A percentile compares a stretch with the other conserved stretches of the same genome.
Conservation (phyloP, 768 basidiomycete species). For the Tricholoma furcatifolium region DNA sequence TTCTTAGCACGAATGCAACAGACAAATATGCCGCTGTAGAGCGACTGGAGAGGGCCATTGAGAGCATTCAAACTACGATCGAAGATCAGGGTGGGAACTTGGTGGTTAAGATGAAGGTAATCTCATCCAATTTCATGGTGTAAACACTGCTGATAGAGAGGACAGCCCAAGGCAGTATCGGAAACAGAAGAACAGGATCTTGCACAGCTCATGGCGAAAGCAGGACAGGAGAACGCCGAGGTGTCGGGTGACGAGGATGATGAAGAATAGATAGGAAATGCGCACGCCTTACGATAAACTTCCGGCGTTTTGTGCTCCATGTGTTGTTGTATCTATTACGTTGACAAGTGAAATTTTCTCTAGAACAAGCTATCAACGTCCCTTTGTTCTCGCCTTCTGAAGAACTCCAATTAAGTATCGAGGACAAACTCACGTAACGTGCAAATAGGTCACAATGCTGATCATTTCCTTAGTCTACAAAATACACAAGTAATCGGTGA, state of each 20-base stretch:
- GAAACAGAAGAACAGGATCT: constrained; percentile 98
- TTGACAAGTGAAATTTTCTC: too few relatives aligned
- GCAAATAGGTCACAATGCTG: too few relatives aligned
- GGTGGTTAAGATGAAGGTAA: constrained; percentile 95
- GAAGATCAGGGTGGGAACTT: constrained; percentile 83
- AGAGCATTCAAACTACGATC: constrained; percentile 83
- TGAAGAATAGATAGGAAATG: constrained; percentile 40
- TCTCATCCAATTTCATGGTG: constrained; percentile 8
- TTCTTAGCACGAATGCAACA: constrained; percentile 92
- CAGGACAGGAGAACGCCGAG: constrained; percentile 90
- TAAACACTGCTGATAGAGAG: background rate
- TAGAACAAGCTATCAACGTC: too few relatives aligned
- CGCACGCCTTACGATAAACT: too few relatives aligned
- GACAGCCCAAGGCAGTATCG: constrained; percentile 93
- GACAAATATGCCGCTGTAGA: constrained; percentile 97
- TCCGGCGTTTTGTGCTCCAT: too few relatives aligned
- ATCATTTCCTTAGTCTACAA: too few relatives aligned
- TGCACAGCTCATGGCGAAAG: constrained; percentile 95
- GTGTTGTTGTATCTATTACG: too few relatives aligned
- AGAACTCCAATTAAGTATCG: too few relatives aligned
- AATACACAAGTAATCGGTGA: too few relatives aligned
- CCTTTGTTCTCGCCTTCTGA: too few relatives aligned
- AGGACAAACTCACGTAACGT: too few relatives aligned
- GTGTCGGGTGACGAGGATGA: constrained; percentile 94
- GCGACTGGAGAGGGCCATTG: constrained; percentile 89